phyloP scores from a whole-genome alignment of 2,329 filamentous ascomycete species.

The Fusarium siculi region DNA sequence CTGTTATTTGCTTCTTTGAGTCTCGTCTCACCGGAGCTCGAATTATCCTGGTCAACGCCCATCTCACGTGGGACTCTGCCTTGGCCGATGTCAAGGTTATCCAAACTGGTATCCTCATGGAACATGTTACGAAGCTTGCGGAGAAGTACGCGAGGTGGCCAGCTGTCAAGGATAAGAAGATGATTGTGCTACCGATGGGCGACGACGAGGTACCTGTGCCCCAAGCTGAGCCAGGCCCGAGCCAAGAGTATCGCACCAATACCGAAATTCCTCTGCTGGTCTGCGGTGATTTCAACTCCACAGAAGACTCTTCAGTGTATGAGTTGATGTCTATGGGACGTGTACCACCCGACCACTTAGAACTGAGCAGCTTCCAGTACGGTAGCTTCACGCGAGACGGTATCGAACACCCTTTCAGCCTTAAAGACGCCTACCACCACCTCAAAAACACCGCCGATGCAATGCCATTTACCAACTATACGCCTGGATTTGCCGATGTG shows the following conservation, averaged over 20 bases:
- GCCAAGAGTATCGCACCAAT: constrained; percentile 85
- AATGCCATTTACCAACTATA: constrained; percentile 95
- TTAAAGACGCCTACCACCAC: constrained; percentile 88
- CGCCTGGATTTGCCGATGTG: constrained; percentile 88
- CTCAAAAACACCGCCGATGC: constrained; percentile 86
- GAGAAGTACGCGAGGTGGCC: constrained; percentile 86
- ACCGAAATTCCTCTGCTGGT: constrained; percentile 91
- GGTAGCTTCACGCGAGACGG: constrained; percentile 93
- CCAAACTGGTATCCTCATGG: constrained; percentile 95
- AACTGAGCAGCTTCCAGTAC: constrained; percentile 84
- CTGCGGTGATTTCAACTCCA: constrained; percentile 97
- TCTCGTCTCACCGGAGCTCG: constrained; percentile 90
- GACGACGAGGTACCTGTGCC: constrained; percentile 60
- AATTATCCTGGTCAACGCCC: constrained; percentile 91
- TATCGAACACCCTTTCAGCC: constrained; percentile 92
- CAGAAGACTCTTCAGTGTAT: constrained; percentile 86
- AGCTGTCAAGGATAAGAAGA: constrained; percentile 82
- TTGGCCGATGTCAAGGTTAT: constrained; percentile 96
- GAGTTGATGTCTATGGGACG: constrained; percentile 86
- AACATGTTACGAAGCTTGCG: constrained; percentile 85
- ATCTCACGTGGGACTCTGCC: constrained; percentile 93
- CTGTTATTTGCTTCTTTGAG: constrained; percentile 90
- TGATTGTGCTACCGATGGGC: constrained; percentile 58
- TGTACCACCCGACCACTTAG: constrained; percentile 80
- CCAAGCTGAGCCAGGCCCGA: constrained; percentile 76